These are phyloP conservation scores for Ajuga reptans DNA, from an alignment of 305 asterid species.

Conservation along the genomic window DNA sequence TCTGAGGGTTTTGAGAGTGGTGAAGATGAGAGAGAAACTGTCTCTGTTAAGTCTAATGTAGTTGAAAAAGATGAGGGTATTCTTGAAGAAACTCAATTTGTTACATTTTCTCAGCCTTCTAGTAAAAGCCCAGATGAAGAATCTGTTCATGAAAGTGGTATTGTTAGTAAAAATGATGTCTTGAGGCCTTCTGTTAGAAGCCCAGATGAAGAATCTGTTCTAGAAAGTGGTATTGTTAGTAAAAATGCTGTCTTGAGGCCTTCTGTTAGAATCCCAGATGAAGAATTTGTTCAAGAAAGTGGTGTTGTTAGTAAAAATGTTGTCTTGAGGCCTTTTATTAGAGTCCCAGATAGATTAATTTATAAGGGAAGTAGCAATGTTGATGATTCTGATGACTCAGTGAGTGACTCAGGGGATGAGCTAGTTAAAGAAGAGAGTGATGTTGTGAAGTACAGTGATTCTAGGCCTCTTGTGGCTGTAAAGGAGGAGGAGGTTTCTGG, in stretches of 20 bases:
- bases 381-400: conserved; percentile 25
- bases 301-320: conserved; percentile 11
- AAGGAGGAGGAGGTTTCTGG: conserved; percentile 22
- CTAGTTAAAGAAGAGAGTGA: conserved; percentile 13
- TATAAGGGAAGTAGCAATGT: conserved; percentile 21
- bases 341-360: conserved; percentile 19
- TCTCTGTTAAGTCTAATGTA: conserved; percentile 27
- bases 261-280: neutral
- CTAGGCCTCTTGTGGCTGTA: conserved; percentile 28
- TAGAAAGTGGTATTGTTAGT: conserved; percentile 19
- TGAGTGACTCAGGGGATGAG: conserved; percentile 31
- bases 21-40: conserved; percentile 40
- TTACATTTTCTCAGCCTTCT: conserved; percentile 31
- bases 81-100: conserved; percentile 32
- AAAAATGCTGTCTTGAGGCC: conserved; percentile 16
- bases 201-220: conserved; percentile 25
- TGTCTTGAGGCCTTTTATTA: conserved; percentile 29
- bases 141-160: conserved; percentile 21
- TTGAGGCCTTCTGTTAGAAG: conserved; percentile 30
- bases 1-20: conserved; percentile 51
- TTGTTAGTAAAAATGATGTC: conserved; percentile 5
- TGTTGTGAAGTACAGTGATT: conserved; percentile 4
- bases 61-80: conserved; percentile 32
- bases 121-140: conserved; percentile 31
- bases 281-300: conserved; percentile 20